Percentiles rank a stretch among this genome's conserved stretches.
Evolutionary conservation across 83 land plant genomes (phyloP).

Genomic region (Diphasiastrum complanatum): DNA sequence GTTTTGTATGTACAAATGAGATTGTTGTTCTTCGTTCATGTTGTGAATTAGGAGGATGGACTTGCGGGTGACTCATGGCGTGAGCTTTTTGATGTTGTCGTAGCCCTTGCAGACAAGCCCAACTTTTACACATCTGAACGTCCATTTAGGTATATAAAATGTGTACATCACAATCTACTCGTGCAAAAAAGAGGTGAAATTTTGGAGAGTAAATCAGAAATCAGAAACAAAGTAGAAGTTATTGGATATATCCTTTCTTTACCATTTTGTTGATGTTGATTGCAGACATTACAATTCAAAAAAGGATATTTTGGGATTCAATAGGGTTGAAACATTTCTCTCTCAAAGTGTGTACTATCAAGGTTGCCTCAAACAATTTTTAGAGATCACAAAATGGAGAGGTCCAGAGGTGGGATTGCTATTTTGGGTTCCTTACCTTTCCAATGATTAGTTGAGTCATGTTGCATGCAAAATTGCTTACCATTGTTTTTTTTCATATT

Average conservation of each 20-base stretch:
- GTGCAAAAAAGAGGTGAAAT: too few relatives aligned
- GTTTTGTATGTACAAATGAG: too few relatives aligned
- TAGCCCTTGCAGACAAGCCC: slow-evolving; percentile 93
- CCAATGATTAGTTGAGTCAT: too few relatives aligned
- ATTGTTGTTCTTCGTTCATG: background rate
- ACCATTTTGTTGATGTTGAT: background rate
- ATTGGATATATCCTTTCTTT: background rate
- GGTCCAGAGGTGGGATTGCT: slow-evolving; percentile 68
- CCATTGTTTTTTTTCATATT: too few relatives aligned
- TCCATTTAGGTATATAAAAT: slow-evolving; percentile 70
- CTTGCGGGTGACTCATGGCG: slow-evolving; percentile 58
- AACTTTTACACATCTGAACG: slow-evolving; percentile 87
- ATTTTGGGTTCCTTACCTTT: background rate
- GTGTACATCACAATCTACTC: slow-evolving; percentile 4
- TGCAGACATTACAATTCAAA: slow-evolving; percentile 47
- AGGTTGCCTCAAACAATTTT: slow-evolving; percentile 85
- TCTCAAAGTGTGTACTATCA: slow-evolving; percentile 81
- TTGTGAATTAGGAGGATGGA: slow-evolving; percentile 45
- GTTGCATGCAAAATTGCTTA: too few relatives aligned
- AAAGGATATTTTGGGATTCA: slow-evolving; percentile 69
- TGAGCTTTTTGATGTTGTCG: slow-evolving; percentile 93
- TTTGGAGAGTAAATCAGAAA: background rate
- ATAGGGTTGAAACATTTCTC: slow-evolving; percentile 62
- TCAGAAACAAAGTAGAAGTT: background rate
- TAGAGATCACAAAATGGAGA: slow-evolving; percentile 88